These are phyloP conservation scores for Piper betle DNA, from an alignment of 164 flowering plant species.

Conservation along the genomic window DNA sequence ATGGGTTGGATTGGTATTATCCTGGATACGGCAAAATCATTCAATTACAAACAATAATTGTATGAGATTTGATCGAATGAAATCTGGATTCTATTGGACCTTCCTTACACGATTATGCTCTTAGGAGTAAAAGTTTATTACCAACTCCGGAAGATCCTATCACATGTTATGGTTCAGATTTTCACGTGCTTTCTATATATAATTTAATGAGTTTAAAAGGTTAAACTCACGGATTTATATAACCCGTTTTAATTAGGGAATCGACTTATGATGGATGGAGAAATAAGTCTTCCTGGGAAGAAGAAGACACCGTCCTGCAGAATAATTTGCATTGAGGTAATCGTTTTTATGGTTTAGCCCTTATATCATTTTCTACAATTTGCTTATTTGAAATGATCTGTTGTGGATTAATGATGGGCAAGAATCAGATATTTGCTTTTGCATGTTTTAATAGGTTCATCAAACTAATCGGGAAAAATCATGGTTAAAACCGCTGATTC, in stretches of 20 bases:
- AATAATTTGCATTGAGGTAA: constrained; percentile 79
- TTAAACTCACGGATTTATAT: constrained; percentile 8
- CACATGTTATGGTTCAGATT: too few relatives aligned
- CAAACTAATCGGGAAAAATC: constrained; percentile 48
- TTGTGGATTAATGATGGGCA: neutral
- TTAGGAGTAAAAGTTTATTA: too few relatives aligned
- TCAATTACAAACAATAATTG: too few relatives aligned
- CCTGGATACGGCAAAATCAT: too few relatives aligned
- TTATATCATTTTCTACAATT: neutral
- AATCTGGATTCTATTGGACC: too few relatives aligned
- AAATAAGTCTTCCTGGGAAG: constrained; percentile 46
- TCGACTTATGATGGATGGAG: constrained; percentile 34
- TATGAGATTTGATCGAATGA: too few relatives aligned
- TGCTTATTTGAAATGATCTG: neutral
- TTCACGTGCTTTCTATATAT: too few relatives aligned
- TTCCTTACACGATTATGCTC: too few relatives aligned
- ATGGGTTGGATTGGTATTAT: too few relatives aligned
- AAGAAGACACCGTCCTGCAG: constrained; percentile 43
- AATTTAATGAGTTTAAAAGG: too few relatives aligned
- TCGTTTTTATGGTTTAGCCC: neutral
- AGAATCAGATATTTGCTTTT: too few relatives aligned
- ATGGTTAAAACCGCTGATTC: constrained; percentile 79
- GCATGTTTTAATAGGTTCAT: constrained; percentile 34
- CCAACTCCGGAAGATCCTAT: too few relatives aligned
- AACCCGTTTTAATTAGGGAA: constrained; percentile 28